Conservation (phyloP, 495 filamentous ascomycete genomes). For the Neurospora tetrasperma region DNA sequence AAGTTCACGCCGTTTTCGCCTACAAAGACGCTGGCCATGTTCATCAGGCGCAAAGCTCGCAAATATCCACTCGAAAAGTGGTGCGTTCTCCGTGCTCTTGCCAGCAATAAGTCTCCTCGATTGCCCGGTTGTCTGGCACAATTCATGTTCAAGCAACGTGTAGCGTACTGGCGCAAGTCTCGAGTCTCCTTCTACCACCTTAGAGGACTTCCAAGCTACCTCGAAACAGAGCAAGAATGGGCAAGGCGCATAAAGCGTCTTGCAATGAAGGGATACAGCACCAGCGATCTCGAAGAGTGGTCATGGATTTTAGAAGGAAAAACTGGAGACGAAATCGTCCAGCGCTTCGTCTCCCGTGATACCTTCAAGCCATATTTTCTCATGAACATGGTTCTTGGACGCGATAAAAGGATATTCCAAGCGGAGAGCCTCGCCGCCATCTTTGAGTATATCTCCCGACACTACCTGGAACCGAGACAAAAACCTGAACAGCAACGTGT, state of each 20-base stretch:
- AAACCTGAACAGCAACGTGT: neutral
- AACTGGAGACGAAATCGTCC: slow-evolving; percentile 21
- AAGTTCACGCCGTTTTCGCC: slow-evolving; percentile 9
- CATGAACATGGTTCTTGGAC: slow-evolving; percentile 22
- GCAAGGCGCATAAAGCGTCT: slow-evolving; percentile 15
- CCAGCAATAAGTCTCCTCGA: slow-evolving; percentile 14
- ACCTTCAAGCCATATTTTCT: slow-evolving; percentile 31
- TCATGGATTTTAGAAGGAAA: slow-evolving; percentile 31
- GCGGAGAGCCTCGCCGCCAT: slow-evolving; percentile 18
- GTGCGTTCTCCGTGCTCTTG: slow-evolving; percentile 9
- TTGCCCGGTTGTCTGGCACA: slow-evolving; percentile 25
- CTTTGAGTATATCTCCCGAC: slow-evolving; percentile 21
- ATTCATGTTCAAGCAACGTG: slow-evolving; percentile 20
- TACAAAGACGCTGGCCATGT: slow-evolving; percentile 6
- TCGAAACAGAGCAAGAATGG: slow-evolving; percentile 22
- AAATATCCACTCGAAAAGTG: slow-evolving; percentile 5
- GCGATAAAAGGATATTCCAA: slow-evolving; percentile 20
- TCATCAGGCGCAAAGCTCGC: slow-evolving; percentile 4
- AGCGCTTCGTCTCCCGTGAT: slow-evolving; percentile 24
- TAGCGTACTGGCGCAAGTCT: slow-evolving; percentile 7
- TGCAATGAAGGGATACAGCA: slow-evolving; percentile 13
- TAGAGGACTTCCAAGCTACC: slow-evolving; percentile 2
- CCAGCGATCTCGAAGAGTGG: slow-evolving; percentile 27
- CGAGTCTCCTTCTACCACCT: neutral
- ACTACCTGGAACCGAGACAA: slow-evolving; percentile 14